These are phyloP conservation scores for Nitzschia putrida DNA, from an alignment of 108 stramenopile species.

Conservation along the genomic window DNA sequence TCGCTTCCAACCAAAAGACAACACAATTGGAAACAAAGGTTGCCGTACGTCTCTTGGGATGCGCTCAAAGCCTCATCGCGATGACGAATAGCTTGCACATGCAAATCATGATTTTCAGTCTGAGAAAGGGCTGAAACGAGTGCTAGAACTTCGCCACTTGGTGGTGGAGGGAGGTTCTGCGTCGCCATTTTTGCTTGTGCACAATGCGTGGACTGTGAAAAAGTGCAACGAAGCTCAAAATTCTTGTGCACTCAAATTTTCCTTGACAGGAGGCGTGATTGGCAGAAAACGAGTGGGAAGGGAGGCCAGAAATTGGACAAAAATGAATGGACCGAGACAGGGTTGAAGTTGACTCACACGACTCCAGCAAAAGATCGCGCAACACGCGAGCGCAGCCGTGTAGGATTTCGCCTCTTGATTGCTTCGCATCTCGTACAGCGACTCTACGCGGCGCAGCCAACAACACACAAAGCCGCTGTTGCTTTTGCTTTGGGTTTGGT, in stretches of 20 bases:
- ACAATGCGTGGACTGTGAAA: too few species aligned
- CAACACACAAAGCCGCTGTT: neutral
- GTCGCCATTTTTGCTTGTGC: slow-evolving; percentile 7
- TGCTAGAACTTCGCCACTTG: slow-evolving; percentile 62
- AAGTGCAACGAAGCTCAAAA: too few species aligned
- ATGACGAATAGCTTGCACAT: slow-evolving; percentile 73
- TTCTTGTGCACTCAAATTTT: too few species aligned
- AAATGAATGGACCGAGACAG: slow-evolving; percentile 1
- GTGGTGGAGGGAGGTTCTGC: slow-evolving; percentile 53
- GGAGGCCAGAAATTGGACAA: too few species aligned
- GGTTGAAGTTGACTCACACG: neutral
- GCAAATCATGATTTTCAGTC: slow-evolving; percentile 58
- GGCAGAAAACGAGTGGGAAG: neutral
- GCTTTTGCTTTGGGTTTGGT: slow-evolving; percentile 12
- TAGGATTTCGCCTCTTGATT: neutral
- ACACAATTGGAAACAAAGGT: slow-evolving; percentile 61
- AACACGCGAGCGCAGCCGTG: neutral
- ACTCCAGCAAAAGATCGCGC: neutral
- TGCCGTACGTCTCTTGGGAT: slow-evolving; percentile 56
- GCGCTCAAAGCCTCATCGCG: slow-evolving; percentile 66
- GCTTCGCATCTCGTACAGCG: neutral
- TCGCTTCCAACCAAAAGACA: slow-evolving; percentile 47
- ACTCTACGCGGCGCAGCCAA: neutral
- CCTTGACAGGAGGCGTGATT: neutral
- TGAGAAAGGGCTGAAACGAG: slow-evolving; percentile 75